Conservation (phyloP, 2,329 filamentous ascomycete species). For the Bipolaris bicolor region DNA sequence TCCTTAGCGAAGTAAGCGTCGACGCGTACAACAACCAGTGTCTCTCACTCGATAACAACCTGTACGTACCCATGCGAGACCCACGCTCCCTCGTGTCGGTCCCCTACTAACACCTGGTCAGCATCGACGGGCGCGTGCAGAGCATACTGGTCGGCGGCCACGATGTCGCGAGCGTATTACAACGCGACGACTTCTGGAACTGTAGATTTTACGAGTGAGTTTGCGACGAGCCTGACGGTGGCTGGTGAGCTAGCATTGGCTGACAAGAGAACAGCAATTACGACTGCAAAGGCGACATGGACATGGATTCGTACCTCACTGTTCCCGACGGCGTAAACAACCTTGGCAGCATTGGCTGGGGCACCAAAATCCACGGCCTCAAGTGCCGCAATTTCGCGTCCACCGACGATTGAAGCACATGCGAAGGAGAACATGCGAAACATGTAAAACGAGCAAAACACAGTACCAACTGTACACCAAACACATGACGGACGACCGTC, state of each 20-base stretch:
- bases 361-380: conserved; percentile 36
- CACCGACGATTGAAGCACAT: conserved; percentile 12
- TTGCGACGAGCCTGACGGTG: background rate
- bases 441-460: background rate
- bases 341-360: conserved; percentile 38
- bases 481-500: background rate
- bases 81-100: background rate
- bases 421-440: background rate
- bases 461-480: background rate
- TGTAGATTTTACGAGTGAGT: conserved; percentile 46
- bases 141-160: conserved; percentile 42
- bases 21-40: conserved; percentile 41
- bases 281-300: conserved; percentile 32
- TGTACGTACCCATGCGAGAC: conserved; percentile 26
- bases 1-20: conserved; percentile 39
- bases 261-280: conserved; percentile 34
- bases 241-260: background rate
- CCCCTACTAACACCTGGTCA: conserved; percentile 14
- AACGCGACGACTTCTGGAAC: conserved; percentile 40
- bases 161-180: conserved; percentile 33
- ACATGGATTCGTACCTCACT: conserved; percentile 26
- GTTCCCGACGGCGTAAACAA: conserved; percentile 44
- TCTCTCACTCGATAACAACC: conserved; percentile 41
- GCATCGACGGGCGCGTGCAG: conserved; percentile 44
- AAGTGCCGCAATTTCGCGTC: conserved; percentile 31